A percentile compares a stretch with the other conserved stretches of the same genome.
Evolutionary conservation across 495 filamentous ascomycete genomes (phyloP).

Genomic region (Xylaria curta): DNA sequence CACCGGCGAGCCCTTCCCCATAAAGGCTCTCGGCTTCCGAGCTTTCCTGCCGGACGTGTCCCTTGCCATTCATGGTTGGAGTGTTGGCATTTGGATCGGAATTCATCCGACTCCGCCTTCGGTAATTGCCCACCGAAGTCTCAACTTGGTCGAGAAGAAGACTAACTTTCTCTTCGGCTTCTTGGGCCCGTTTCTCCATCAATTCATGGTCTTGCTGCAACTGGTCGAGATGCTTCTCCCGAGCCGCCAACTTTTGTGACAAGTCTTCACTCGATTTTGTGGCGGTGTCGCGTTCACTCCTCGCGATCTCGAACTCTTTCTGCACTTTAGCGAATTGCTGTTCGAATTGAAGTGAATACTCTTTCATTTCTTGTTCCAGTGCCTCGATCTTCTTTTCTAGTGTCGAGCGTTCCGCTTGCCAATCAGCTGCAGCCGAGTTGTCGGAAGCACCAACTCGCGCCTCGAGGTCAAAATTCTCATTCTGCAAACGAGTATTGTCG

Average conservation of each 20-base stretch:
- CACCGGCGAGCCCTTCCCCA: conserved; percentile 45
- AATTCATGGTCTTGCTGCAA: conserved; percentile 80
- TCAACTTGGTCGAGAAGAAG: conserved; percentile 94
- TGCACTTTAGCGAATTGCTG: conserved; percentile 70
- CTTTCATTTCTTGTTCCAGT: conserved; percentile 70
- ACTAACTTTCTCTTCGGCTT: conserved; percentile 91
- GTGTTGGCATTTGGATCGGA: conserved; percentile 36
- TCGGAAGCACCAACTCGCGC: conserved; percentile 52
- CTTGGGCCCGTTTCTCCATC: conserved; percentile 80
- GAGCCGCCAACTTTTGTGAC: conserved; percentile 63
- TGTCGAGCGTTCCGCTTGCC: conserved; percentile 76
- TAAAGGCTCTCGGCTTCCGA: conserved; percentile 62
- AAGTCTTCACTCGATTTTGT: conserved; percentile 61
- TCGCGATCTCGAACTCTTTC: conserved; percentile 66
- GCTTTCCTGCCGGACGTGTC: conserved; percentile 64
- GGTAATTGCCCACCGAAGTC: conserved; percentile 90
- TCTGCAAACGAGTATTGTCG: conserved; percentile 81
- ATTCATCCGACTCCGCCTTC: conserved; percentile 65
- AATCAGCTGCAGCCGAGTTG: conserved; percentile 61
- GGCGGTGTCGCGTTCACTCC: conserved; percentile 71
- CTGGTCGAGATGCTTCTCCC: conserved; percentile 74
- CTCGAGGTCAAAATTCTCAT: conserved; percentile 70
- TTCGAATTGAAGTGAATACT: conserved; percentile 71
- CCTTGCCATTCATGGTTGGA: conserved; percentile 43
- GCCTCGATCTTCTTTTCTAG: conserved; percentile 70